Evolutionary conservation across 1,139 yeast species (phyloP).

Genomic region (Taphrina sp.): DNA sequence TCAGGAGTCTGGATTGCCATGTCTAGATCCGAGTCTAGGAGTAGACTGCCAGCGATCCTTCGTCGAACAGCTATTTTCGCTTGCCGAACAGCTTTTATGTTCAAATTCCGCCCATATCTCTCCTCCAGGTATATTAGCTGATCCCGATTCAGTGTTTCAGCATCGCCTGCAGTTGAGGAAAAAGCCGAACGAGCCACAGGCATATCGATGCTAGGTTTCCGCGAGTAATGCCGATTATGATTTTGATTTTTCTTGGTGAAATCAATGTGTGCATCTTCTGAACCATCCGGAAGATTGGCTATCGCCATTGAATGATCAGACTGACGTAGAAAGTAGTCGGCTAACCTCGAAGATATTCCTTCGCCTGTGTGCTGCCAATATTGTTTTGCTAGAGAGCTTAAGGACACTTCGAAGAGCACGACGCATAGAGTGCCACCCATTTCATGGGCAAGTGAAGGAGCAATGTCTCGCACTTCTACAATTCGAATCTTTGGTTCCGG

Average conservation of each 20-base stretch:
- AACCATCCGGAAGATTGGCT: constrained; percentile 47
- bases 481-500: constrained; percentile 48
- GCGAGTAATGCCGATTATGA: constrained; percentile 31
- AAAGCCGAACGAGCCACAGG: constrained; percentile 31
- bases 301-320: constrained; percentile 49
- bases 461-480: constrained; percentile 74
- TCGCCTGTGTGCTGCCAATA: constrained; percentile 98
- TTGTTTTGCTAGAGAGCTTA: constrained; percentile 65
- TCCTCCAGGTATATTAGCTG: constrained; percentile 75
- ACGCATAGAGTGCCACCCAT: constrained; percentile 71
- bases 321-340: constrained; percentile 67
- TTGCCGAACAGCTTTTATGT: constrained; percentile 67
- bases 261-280: constrained; percentile 3
- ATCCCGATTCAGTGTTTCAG: constrained; percentile 49
- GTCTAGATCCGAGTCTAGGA: constrained; percentile 43
- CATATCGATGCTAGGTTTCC: constrained; percentile 16
- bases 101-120: constrained; percentile 84
- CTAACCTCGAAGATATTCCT: constrained; percentile 84
- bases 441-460: constrained; percentile 57
- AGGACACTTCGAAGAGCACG: constrained; percentile 65
- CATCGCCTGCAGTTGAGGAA: constrained; percentile 39
- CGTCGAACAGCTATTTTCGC: constrained; percentile 73
- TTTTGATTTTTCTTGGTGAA: constrained; percentile 22
- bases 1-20: constrained; percentile 38
- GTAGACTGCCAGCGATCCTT: constrained; percentile 70